phyloP scores from a whole-genome alignment of 2,329 filamentous ascomycete species.

The Aureobasidium sp. region DNA sequence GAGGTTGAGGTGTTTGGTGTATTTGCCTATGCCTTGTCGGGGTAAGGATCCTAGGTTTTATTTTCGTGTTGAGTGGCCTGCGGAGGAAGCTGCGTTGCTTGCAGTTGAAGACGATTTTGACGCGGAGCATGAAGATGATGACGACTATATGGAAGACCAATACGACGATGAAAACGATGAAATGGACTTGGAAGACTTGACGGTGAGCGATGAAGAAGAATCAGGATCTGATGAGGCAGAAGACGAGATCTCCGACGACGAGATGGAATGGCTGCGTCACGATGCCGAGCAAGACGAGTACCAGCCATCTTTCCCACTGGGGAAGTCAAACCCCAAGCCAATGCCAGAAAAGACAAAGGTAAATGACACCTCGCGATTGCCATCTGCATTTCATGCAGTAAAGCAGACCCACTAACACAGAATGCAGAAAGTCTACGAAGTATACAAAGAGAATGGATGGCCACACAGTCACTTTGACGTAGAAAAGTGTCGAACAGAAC shows the following conservation, averaged over 20 bases:
- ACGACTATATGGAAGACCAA: neutral
- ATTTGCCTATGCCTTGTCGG: neutral
- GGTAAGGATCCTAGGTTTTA: neutral
- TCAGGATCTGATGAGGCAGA: neutral
- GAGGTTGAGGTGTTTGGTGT: neutral
- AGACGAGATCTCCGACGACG: neutral
- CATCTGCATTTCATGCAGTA: too few species aligned
- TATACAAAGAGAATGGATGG: neutral
- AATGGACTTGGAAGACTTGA: neutral
- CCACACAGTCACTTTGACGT: neutral
- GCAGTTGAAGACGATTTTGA: neutral
- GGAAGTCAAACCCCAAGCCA: neutral
- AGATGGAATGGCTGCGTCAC: neutral
- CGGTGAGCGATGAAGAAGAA: neutral
- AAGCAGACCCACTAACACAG: neutral
- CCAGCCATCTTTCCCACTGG: neutral
- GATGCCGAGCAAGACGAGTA: neutral
- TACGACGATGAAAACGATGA: neutral
- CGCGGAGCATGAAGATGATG: neutral
- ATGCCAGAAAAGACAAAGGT: neutral
- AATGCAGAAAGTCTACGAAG: neutral
- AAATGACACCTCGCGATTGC: too few species aligned
- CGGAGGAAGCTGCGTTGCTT: neutral
- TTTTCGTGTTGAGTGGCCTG: neutral
- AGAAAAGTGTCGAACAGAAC: neutral